Evolutionary conservation across 1,284 basidiomycete species (phyloP), one percentile per base, ranked within the genome.

Genomic region (Hemileia vastatrix): DNA sequence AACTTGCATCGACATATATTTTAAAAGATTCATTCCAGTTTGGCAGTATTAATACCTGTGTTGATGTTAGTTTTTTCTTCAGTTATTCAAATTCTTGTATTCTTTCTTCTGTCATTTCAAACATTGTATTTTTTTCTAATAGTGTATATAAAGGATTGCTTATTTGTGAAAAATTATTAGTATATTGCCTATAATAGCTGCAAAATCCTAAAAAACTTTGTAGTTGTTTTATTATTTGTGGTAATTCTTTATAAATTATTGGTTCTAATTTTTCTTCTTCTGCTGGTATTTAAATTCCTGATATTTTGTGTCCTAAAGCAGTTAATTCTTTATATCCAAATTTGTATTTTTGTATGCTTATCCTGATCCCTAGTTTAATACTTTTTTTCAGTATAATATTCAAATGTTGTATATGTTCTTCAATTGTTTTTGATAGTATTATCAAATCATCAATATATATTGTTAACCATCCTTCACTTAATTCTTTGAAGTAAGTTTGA

Each of bases 171-270:
- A 54, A 54, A 24, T 54, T 43, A 9, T 44, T 54, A 11, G 45
- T 23, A 36, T 55, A 24, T 11, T 21, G 19, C n/a, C 11, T 2
- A 6, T 55, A 45, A 13, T 45, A 55, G 13, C 40, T 31, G 3
- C 23, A 6, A 57, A 57, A 57, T 27, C 56, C 45, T 33, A 57
- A 13, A n/a, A 49, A 49, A 6, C 6, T 24, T 47, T 57, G 56
- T 4, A 57, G 1, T 24, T 57, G 23, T 31, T 57, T 57, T n/a
- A 43, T n/a, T 43, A n/a, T 8, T 43, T 43, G 36, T 43, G 36
- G 36, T 6, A 43, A 8, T 8, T 6, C n/a, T 43, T 43, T 43
- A 6, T 43, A n/a, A 6, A 43, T 43, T 43, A 43, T n/a, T 43
- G 36, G 8, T 8, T 6, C 36, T 43, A 43, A 6, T 43, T 43